Evolutionary conservation across 208 protist genomes (phyloP), one percentile per base, ranked within the genome.

Genomic region (Leptomonas pyrrhocoris): DNA sequence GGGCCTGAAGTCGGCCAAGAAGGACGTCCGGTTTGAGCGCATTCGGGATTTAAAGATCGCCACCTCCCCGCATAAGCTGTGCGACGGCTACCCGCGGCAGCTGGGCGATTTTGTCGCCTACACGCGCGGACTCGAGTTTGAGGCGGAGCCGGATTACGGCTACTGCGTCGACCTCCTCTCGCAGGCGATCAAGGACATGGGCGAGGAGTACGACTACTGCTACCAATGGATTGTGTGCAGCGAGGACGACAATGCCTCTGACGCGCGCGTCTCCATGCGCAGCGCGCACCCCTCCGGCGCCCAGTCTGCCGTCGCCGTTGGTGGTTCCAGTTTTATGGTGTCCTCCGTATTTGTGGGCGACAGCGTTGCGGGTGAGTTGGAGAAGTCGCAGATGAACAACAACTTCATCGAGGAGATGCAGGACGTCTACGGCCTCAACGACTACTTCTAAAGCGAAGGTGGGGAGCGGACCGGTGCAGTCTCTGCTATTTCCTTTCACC

Each of bases 111-210:
- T 85, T 27, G 40, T 95, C 11, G 55, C 65, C 25, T 93, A 95
- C 68, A 67, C 85, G 9, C 81, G 88, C 15, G 53, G 40, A 8
- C 73, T 97, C 1, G 46, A 82, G 51, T 95, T 92, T 64, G 80
- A 89, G 9, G 81, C 85, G 45, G 67, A 80, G 40, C 93, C 93
- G n/a, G 64, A 95, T 65, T 97, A 97, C 79, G 68, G 11, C 30
- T 87, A 87, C 67, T 89, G 80, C 65, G 43, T 81, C 28, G 51
- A 69, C 18, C 77, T 94, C 38, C 71, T 96, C 28, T 57, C 67
- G 34, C 46, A 72, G n/a, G 75, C 75, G 1, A 40, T 91, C 46
- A 55, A 67, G 8, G 57, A 74, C 23, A 74, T 74, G 43, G 71
- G 69, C n/a, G 74, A 85, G 46, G 42, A 69, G 34, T 79, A 81